Evolutionary conservation across 768 basidiomycete species (phyloP).

Genomic region (Agaricus blazei): DNA sequence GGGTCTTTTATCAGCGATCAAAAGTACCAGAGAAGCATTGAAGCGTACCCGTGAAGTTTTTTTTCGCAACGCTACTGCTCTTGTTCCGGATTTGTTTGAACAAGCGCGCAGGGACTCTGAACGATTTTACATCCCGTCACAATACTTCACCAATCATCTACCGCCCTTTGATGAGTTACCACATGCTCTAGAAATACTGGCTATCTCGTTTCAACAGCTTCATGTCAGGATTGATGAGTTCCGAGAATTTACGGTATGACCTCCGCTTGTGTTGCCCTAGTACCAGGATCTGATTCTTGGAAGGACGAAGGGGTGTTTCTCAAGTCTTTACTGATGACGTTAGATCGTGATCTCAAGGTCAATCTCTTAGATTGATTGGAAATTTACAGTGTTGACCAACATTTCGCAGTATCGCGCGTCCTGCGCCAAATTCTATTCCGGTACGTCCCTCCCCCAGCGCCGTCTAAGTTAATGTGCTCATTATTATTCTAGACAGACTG

Average conservation of each 20-base stretch:
- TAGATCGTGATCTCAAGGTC: constrained; percentile 1
- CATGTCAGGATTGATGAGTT: constrained; percentile 4
- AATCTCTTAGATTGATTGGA: background rate
- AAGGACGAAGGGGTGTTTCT: constrained; percentile 1
- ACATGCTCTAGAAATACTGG: background rate
- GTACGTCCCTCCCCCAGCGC: background rate
- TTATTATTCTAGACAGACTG: background rate
- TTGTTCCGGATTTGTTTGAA: background rate
- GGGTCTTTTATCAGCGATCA: constrained; percentile 5
- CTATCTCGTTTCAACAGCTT: background rate
- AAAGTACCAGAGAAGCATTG: background rate
- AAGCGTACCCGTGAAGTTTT: background rate
- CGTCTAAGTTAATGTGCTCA: background rate
- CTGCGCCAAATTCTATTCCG: constrained; percentile 1
- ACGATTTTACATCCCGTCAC: background rate
- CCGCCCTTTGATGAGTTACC: background rate
- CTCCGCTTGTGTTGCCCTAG: too few species aligned
- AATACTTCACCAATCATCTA: background rate
- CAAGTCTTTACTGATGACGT: background rate
- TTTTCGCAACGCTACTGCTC: background rate
- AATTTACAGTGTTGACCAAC: background rate
- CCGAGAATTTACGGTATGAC: background rate
- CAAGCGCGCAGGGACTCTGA: background rate
- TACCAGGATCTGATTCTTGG: background rate
- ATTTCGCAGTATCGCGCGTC: constrained; percentile 3